These are phyloP conservation scores for Lactarius indigo DNA, from an alignment of 768 basidiomycete species.

Conservation along the genomic window DNA sequence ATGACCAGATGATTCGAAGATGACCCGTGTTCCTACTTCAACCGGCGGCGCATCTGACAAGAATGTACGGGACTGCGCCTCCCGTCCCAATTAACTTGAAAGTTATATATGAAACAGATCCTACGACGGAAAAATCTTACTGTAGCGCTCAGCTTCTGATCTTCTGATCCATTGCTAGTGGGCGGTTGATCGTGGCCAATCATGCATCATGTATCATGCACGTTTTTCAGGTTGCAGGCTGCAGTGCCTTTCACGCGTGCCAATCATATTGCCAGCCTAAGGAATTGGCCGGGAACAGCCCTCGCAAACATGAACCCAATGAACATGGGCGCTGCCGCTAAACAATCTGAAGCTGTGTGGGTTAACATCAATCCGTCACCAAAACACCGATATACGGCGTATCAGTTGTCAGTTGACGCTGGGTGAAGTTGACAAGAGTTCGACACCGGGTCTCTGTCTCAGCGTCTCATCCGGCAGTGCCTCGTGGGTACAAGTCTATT, in stretches of 20 bases:
- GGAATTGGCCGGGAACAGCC: neutral
- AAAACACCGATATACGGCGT: no score
- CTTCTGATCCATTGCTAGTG: neutral
- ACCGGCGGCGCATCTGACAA: neutral
- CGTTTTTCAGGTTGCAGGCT: no score
- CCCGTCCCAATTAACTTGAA: neutral
- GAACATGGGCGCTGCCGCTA: no score
- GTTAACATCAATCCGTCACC: no score
- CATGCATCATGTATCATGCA: no score
- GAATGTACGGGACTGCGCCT: neutral
- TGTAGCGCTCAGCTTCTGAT: neutral
- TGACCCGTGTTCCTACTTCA: neutral
- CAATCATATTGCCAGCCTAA: neutral
- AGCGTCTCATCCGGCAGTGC: neutral
- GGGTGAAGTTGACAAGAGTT: no score
- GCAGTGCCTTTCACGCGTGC: no score
- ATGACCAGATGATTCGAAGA: neutral
- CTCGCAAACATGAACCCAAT: no score
- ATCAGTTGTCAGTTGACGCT: no score
- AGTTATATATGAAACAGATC: neutral
- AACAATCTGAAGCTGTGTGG: no score
- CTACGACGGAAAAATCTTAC: neutral
- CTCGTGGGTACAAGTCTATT: no score
- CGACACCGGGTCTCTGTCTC: neutral
- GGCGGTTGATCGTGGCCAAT: neutral